Evolutionary conservation across 2,329 filamentous ascomycete species (phyloP).

Genomic region (Stachybotrys echinatus): DNA sequence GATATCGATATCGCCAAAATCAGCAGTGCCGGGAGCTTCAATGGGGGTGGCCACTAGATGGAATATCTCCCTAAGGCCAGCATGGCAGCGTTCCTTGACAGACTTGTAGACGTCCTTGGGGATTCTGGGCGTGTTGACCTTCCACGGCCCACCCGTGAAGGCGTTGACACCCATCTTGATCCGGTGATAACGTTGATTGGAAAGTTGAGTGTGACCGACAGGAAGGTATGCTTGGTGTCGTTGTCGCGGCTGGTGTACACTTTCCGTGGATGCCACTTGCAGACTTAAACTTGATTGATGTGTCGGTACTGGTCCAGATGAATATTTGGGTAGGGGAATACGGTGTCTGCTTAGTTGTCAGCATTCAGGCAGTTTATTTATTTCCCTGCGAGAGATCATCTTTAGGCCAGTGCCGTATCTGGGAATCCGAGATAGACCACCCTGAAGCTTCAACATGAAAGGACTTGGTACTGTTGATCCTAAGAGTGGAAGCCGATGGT

Average conservation of each 20-base stretch:
- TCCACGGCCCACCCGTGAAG: constrained; percentile 41
- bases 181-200: not conserved
- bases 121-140: constrained; percentile 63
- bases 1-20: constrained; percentile 71
- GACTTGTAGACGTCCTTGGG: constrained; percentile 47
- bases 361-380: no score
- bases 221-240: not conserved
- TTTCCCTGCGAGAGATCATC: no score
- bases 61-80: constrained; percentile 46
- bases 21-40: constrained; percentile 63
- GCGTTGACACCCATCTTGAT: constrained; percentile 60
- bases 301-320: no score
- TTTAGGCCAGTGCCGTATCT: no score
- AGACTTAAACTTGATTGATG: no score
- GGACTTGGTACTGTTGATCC: no score
- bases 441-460: no score
- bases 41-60: constrained; percentile 52
- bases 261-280: no score
- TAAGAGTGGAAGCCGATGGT: no score
- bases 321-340: not conserved
- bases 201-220: not conserved
- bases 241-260: no score
- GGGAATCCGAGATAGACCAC: no score
- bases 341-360: not conserved
- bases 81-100: constrained; percentile 40